Evolutionary conservation across 495 filamentous ascomycete species (phyloP), one percentile per base, ranked within the genome.

Genomic region (Aspergillus nidulans): DNA sequence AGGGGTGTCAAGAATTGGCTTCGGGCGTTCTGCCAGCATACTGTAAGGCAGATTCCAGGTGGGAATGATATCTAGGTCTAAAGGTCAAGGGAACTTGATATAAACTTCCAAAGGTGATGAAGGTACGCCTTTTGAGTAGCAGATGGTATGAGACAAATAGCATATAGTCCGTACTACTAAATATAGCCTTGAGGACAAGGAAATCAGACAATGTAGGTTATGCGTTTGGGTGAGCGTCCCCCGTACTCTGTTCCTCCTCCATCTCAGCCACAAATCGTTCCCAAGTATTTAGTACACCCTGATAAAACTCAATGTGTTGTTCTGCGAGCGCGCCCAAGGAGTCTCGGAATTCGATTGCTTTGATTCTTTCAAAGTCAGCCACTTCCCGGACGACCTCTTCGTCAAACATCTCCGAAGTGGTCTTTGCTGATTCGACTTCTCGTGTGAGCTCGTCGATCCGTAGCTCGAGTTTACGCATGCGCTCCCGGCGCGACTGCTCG

Each of bases 331-430:
- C 82, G 12, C 88, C 89, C 56, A 97, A 77, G 47, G 91, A 91
- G 59, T 88, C 83, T 62, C 89, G 89, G 69, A 98, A 92, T 76
- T 98, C 94, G 49, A 87, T 78, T 24, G 87, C 83, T 73, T 98
- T 98, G 79, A 97, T 96, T 40, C 91, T 82, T 74, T 97, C 94
- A 67, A 98, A 98, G 67, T 95, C 92, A 13, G 77, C 83, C 2
- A 96, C 89, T 75, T 98, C 94, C 46, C 85, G 86, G 7, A 97
- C 85, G 20, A 96, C 91, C 72, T 97, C 90, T 61, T 96, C 91
- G 69, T 95, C 94, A 58, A 97, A 97, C 63, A 83, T 84, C 63
- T 97, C 90, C 1, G 84, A 87, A 12, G 84, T 85, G 55, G 82
- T 85, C 70, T 88, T 89, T 28, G 95, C 90, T 3, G 83, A 80